These are phyloP conservation scores for Periconia digitata DNA, from an alignment of 2,329 filamentous ascomycete genomes.

Conservation along the genomic window DNA sequence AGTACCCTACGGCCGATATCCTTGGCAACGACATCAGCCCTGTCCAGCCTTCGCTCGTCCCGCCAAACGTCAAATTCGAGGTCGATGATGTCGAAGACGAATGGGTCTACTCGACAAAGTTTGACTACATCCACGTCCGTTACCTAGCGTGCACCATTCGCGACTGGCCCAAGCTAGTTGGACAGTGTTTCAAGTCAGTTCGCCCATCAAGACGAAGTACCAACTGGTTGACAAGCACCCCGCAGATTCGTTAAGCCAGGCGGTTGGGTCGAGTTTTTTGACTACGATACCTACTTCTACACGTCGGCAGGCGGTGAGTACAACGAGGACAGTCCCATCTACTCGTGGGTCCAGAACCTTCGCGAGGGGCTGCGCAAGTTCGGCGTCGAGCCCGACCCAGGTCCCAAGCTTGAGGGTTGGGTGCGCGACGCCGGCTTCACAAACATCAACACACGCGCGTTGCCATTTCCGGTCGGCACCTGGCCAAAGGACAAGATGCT, in stretches of 20 bases:
- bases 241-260: conserved; percentile 40
- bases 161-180: conserved; percentile 26
- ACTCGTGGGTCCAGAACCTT: conserved; percentile 23
- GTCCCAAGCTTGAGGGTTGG: conserved; percentile 26
- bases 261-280: conserved; percentile 32
- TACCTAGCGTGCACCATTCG: conserved; percentile 25
- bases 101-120: conserved; percentile 31
- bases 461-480: conserved; percentile 24
- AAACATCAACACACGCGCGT: conserved; percentile 19
- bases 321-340: conserved; percentile 13
- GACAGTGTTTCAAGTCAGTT: conserved; percentile 30
- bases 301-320: conserved; percentile 18
- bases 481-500: conserved; percentile 30
- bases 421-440: conserved; percentile 26
- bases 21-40: conserved; percentile 41
- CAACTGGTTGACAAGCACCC: background rate
- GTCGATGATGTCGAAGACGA: conserved; percentile 39
- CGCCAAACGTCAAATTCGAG: conserved; percentile 39
- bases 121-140: conserved; percentile 28
- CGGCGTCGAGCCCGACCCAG: conserved; percentile 47
- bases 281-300: conserved; percentile 27
- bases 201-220: background rate
- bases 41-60: conserved; percentile 38
- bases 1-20: conserved; percentile 33
- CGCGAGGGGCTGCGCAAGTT: conserved; percentile 42